Conservation (phyloP, 208 protist genomes). For the Leishmania aethiopica region DNA sequence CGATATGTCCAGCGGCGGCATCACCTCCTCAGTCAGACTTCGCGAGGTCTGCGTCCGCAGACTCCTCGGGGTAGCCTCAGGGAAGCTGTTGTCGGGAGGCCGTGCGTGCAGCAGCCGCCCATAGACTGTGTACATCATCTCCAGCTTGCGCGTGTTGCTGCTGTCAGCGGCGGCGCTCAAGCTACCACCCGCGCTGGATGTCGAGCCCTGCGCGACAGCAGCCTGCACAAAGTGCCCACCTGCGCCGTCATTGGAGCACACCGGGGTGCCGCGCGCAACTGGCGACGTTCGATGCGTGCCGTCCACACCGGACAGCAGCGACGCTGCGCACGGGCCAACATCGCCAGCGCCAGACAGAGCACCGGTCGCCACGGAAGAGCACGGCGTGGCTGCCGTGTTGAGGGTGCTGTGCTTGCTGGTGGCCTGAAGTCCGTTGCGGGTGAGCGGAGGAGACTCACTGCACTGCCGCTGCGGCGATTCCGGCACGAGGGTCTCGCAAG, state of each 20-base stretch:
- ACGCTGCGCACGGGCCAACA: not conserved
- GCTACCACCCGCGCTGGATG: not conserved
- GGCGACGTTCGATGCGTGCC: not conserved
- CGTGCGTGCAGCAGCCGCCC: slow-evolving; percentile 19
- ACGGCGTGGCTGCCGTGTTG: too few relatives aligned
- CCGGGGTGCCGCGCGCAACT: not conserved
- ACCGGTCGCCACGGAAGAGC: not conserved
- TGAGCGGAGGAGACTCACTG: not conserved
- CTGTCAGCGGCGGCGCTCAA: slow-evolving; percentile 9
- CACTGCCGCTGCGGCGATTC: not conserved
- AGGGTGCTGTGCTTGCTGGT: not conserved
- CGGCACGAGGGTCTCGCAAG: not conserved
- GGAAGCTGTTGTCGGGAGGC: not conserved
- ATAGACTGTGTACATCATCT: slow-evolving; percentile 46
- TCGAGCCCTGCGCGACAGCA: not conserved
- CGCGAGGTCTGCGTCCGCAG: not conserved
- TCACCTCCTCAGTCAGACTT: not conserved
- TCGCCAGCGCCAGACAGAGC: not conserved
- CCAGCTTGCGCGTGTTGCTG: slow-evolving; percentile 26
- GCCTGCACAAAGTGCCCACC: not conserved
- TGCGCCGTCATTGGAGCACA: not conserved
- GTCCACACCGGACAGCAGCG: not conserved
- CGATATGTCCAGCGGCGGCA: not conserved
- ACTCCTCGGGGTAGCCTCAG: not conserved
- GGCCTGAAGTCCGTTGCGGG: not conserved